These are phyloP conservation scores for Coccomyxa sp. DNA, from an alignment of 139 green algal genomes.

Conservation along the genomic window DNA sequence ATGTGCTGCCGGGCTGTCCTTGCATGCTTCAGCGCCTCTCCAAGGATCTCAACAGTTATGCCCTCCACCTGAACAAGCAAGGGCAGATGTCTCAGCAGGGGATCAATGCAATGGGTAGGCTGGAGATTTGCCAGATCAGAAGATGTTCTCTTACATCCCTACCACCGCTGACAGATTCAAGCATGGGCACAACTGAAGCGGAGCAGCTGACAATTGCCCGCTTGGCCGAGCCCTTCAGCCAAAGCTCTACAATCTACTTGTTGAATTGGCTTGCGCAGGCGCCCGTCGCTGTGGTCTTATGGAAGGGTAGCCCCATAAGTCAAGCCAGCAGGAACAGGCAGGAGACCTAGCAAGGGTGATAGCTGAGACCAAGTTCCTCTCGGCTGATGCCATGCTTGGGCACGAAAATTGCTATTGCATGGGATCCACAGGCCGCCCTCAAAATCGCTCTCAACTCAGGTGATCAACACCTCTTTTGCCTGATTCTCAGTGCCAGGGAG, in stretches of 20 bases:
- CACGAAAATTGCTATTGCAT: not conserved
- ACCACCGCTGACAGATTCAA: not conserved
- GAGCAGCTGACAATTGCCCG: not conserved
- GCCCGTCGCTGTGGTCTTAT: too few relatives aligned
- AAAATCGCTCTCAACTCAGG: not conserved
- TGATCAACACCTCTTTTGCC: not conserved
- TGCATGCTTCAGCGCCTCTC: constrained; percentile 71
- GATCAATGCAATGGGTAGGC: too few relatives aligned
- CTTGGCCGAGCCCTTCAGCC: not conserved
- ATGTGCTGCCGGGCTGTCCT: constrained; percentile 64
- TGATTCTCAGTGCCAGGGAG: not conserved
- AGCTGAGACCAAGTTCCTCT: not conserved
- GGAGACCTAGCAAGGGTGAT: not conserved
- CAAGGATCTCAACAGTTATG: constrained; percentile 91
- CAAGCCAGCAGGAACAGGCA: not conserved
- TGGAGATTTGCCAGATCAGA: not conserved
- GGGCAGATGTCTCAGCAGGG: not conserved
- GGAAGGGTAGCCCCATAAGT: not conserved
- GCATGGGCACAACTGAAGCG: not conserved
- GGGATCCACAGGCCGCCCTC: not conserved
- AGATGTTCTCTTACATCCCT: not conserved
- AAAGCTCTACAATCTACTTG: not conserved
- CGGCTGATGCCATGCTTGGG: not conserved
- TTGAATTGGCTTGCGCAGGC: too few relatives aligned
- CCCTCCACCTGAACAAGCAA: constrained; percentile 64